A percentile compares a stretch with the other conserved stretches of the same genome.
Conservation (phyloP, 495 filamentous ascomycete genomes). For the Hyaloscypha hepaticicola region DNA sequence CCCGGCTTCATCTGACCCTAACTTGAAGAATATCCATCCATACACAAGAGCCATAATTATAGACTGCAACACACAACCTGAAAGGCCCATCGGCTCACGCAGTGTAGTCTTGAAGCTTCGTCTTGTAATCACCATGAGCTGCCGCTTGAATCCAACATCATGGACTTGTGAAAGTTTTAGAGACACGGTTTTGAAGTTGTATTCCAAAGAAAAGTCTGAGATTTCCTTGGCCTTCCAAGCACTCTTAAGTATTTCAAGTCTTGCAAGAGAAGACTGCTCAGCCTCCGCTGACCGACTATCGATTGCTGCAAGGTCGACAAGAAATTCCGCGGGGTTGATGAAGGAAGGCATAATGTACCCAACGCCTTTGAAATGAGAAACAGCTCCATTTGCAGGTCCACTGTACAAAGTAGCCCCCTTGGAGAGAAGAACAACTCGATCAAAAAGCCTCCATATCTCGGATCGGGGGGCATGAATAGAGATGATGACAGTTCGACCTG, state of each 20-base stretch:
- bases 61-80: neutral
- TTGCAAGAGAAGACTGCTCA: neutral
- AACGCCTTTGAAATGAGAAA: neutral
- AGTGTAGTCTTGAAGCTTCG: conserved; percentile 6
- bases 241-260: neutral
- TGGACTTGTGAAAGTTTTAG: neutral
- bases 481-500: neutral
- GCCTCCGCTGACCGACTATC: neutral
- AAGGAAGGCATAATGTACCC: neutral
- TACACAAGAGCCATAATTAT: conserved; percentile 4
- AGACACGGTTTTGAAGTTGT: neutral
- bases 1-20: neutral
- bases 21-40: conserved; percentile 1
- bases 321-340: conserved; percentile 3
- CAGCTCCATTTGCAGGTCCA: neutral
- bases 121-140: neutral
- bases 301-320: conserved; percentile 1
- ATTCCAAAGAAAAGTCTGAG: neutral
- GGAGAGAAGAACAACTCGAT: neutral
- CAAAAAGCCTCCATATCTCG: neutral
- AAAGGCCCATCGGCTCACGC: neutral
- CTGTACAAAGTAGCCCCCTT: neutral
- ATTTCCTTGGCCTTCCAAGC: neutral
- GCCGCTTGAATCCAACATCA: neutral
- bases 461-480: neutral